Evolutionary conservation across 2,329 filamentous ascomycete species (phyloP).

Genomic region (Calonectria ilicicola): DNA sequence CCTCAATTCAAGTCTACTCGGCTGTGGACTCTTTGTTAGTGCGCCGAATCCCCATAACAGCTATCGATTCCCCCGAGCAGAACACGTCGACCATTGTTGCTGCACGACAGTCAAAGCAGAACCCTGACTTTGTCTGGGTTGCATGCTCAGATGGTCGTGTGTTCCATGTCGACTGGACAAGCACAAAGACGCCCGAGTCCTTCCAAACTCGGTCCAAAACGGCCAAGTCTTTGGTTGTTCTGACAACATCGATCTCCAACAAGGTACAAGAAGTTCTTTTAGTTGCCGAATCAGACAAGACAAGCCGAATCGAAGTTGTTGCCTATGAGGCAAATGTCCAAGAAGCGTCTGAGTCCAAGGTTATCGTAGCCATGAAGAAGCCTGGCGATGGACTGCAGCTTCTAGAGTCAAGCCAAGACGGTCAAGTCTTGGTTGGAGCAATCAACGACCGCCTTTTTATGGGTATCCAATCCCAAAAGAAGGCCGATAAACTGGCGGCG

Average conservation of each 20-base stretch:
- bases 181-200: constrained; percentile 53
- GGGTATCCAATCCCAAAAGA: constrained; percentile 41
- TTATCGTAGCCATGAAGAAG: constrained; percentile 52
- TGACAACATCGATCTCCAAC: constrained; percentile 51
- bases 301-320: constrained; percentile 52
- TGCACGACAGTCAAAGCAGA: constrained; percentile 52
- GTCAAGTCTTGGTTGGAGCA: constrained; percentile 65
- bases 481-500: constrained; percentile 38
- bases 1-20: constrained; percentile 84
- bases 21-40: constrained; percentile 84
- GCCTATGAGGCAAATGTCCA: constrained; percentile 57
- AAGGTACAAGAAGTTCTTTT: constrained; percentile 58
- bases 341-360: constrained; percentile 46
- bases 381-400: constrained; percentile 51
- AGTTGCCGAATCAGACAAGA: constrained; percentile 57
- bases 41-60: constrained; percentile 72
- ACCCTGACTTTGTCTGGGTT: constrained; percentile 67
- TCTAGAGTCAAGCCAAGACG: constrained; percentile 64
- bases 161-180: constrained; percentile 70
- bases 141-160: constrained; percentile 69
- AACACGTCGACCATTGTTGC: constrained; percentile 53
- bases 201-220: constrained; percentile 58
- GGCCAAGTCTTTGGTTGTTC: constrained; percentile 59
- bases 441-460: constrained; percentile 53
- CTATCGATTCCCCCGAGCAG: constrained; percentile 41